These are phyloP conservation scores for Dothidotthia symphoricarpi DNA, from an alignment of 2,329 filamentous ascomycete species.

Conservation along the genomic window DNA sequence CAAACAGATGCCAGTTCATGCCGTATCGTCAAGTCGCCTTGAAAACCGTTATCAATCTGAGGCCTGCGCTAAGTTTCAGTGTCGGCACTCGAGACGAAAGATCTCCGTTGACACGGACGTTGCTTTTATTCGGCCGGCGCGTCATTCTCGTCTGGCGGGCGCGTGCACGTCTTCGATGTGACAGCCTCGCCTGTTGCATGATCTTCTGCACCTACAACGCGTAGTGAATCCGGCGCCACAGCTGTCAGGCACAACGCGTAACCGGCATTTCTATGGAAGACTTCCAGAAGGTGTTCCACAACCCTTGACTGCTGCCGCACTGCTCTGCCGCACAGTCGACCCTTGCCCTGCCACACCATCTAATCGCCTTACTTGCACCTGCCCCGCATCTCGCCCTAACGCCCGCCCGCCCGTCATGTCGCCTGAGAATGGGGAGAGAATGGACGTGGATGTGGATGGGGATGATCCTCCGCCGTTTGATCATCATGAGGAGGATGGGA, in stretches of 20 bases:
- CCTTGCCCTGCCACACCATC: constrained; percentile 22
- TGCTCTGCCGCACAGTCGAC: constrained; percentile 10
- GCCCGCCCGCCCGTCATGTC: constrained; percentile 14
- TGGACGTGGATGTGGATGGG: constrained; percentile 9
- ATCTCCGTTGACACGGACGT: constrained; percentile 5
- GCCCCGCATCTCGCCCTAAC: constrained; percentile 10
- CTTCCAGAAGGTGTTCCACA: constrained; percentile 29
- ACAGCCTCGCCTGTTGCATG: constrained; percentile 5
- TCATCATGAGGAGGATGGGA: constrained; percentile 14
- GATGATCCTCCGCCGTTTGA: constrained; percentile 13
- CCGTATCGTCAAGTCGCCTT: no score
- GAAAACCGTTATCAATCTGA: constrained; percentile 23
- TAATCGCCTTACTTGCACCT: constrained; percentile 25
- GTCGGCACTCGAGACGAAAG: constrained; percentile 2
- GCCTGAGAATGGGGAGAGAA: constrained; percentile 13
- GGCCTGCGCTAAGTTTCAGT: constrained; percentile 31
- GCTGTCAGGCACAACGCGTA: constrained; percentile 16
- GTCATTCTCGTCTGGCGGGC: constrained; percentile 10
- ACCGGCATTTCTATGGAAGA: constrained; percentile 17
- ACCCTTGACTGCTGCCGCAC: constrained; percentile 20
- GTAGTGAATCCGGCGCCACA: no score
- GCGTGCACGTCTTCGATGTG: constrained; percentile 3
- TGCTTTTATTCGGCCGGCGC: constrained; percentile 12
- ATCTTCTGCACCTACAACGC: not conserved
- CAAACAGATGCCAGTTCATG: constrained; percentile 7